Conservation (phyloP, 108 stramenopile species). For the Cyclostephanos invisitatus region DNA sequence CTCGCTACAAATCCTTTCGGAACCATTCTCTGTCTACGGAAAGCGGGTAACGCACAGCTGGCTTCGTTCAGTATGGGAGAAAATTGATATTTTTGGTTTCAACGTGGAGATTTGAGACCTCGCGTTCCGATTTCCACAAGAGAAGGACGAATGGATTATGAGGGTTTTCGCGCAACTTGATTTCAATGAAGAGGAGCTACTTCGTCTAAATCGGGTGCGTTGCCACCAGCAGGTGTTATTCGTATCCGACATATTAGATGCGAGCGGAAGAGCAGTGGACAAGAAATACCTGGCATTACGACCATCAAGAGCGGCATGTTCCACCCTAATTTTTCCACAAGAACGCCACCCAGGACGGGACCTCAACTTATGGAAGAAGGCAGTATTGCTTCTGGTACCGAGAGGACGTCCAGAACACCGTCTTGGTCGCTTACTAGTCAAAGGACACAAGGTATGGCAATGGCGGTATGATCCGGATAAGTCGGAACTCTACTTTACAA, state of each 20-base stretch:
- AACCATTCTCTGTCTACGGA: background rate
- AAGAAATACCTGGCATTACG: background rate
- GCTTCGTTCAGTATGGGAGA: background rate
- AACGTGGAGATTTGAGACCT: no score
- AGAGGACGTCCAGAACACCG: background rate
- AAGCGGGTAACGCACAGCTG: conserved; percentile 7
- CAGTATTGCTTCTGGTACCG: background rate
- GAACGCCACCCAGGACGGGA: background rate
- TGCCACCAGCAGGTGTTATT: background rate
- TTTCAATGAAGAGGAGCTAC: background rate
- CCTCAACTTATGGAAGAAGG: background rate
- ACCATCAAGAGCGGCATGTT: background rate
- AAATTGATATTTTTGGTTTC: background rate
- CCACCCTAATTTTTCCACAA: background rate
- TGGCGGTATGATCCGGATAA: background rate
- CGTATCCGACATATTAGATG: background rate
- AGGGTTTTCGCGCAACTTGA: background rate
- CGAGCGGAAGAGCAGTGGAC: background rate
- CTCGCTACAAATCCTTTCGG: background rate
- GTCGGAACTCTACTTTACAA: background rate
- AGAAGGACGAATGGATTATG: background rate
- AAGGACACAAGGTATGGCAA: background rate
- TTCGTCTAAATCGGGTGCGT: background rate
- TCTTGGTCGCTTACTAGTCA: background rate
- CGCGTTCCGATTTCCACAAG: background rate